Base-by-base conservation (phyloP, 768 basidiomycete genomes). In the Pleurotus ostreatus region DNA sequence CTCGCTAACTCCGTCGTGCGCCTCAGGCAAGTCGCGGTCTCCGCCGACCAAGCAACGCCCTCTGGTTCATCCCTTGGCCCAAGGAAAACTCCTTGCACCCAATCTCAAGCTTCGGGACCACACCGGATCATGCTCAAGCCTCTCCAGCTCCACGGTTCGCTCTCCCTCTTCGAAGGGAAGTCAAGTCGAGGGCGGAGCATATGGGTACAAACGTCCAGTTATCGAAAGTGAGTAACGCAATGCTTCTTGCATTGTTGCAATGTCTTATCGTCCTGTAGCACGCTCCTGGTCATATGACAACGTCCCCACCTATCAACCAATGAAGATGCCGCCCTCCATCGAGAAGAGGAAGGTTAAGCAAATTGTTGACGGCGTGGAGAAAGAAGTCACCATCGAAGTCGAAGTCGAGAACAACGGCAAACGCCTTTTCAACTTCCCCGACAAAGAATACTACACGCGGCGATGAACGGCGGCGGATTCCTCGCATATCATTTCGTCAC, bases 261-360 rank as follows among this genome's bases (percentile, higher is more conserved):
- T 39, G 3, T 20, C n/a, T 34, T 40, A 41, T 46, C 54, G 25
- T 39, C 16, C 15, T 41, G 18, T 56, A 88, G 87, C 73, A 11
- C 85, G 85, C 25, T 83, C 88, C 2, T 89, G 86, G 87, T 88
- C 87, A 2, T 89, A 89, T 63, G 86, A 88, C 62, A 85, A 85
- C 60, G 68, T 87, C 16, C 5, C 13, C 59, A 79, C 77, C 65
- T 90, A 89, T 61, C 82, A 84, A 13, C 71, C 82, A 57, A 83
- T 84, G 80, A 72, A 74, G 58, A 70, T 79, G 38, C 81, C 79
- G n/a, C 70, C 74, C 44, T 77, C 77, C 71, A 84, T 74, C 66
- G 81, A 83, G 71, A 80, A 80, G 70, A 76, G 72, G 34, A 75
- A 68, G 61, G 4, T 39, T 20, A 2, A 30, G 16, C 6, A 9